Evolutionary conservation across 1,284 basidiomycete species (phyloP).

Genomic region (Cryptococcus deneoformans): DNA sequence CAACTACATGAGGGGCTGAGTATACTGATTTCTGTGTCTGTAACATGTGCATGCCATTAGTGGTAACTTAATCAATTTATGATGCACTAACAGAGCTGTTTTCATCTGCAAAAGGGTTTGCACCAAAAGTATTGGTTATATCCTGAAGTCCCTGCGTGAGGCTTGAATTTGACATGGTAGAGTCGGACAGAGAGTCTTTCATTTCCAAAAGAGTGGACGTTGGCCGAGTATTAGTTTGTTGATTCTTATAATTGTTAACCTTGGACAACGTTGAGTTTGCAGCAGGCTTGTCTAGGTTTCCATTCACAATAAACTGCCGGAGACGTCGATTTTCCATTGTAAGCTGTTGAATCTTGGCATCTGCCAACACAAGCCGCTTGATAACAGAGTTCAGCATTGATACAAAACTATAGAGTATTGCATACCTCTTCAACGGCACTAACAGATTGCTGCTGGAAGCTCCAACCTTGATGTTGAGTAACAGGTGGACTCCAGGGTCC

Average conservation of each 20-base stretch:
- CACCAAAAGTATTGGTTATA: too few species aligned
- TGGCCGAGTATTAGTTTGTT: too few species aligned
- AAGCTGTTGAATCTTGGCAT: constrained; percentile 24
- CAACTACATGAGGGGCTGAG: constrained; percentile 8
- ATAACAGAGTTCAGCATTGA: not conserved
- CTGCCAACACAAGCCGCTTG: constrained; percentile 20
- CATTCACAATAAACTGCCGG: constrained; percentile 14
- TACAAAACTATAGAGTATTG: not conserved
- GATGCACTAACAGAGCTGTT: not conserved
- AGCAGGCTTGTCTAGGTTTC: too few species aligned
- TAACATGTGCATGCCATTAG: not conserved
- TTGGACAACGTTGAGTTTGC: too few species aligned
- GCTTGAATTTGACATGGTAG: not conserved
- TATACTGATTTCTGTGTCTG: not conserved
- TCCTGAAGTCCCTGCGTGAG: too few species aligned
- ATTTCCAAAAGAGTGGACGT: not conserved
- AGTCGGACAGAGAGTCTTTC: not conserved
- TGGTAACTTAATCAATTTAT: not conserved
- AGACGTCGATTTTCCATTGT: constrained; percentile 30
- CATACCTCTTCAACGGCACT: constrained; percentile 22
- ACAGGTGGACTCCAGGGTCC: constrained; percentile 27
- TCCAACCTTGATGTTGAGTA: not conserved
- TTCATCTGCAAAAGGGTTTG: not conserved
- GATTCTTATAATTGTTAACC: too few species aligned
- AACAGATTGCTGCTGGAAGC: not conserved